These are phyloP conservation scores for Remersonia thermophila DNA, from an alignment of 2,329 filamentous ascomycete species.

Conservation along the genomic window DNA sequence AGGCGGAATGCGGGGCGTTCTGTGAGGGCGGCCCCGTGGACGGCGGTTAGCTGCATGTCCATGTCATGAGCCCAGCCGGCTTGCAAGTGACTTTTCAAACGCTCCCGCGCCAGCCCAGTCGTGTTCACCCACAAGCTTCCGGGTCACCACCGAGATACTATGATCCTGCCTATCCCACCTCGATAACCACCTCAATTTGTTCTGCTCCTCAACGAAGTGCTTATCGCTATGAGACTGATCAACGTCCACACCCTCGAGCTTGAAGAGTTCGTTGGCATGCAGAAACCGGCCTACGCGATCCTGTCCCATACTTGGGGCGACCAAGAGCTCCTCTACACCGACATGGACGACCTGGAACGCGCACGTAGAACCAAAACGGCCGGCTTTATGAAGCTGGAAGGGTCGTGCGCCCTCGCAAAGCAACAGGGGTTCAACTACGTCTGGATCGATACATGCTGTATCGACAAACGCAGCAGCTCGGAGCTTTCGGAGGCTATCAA, in stretches of 20 bases:
- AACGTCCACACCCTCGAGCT: constrained; percentile 2
- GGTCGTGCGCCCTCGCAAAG: background rate
- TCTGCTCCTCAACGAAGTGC: too few relatives aligned
- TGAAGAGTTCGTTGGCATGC: constrained; percentile 1
- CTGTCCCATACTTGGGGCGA: constrained; percentile 5
- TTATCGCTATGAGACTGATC: constrained; percentile 2
- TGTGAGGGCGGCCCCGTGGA: too few relatives aligned
- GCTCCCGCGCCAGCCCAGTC: too few relatives aligned
- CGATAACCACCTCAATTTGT: too few relatives aligned
- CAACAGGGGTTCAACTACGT: background rate
- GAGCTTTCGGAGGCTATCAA: constrained; percentile 7
- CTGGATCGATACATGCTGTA: constrained; percentile 7
- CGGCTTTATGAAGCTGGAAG: constrained; percentile 1
- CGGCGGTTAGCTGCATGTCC: too few relatives aligned
- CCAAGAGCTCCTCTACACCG: constrained; percentile 2
- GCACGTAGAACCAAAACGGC: background rate
- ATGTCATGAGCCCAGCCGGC: too few relatives aligned
- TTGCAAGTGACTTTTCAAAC: too few relatives aligned
- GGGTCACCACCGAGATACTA: too few relatives aligned
- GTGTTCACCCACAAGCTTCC: too few relatives aligned
- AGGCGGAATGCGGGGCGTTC: too few relatives aligned
- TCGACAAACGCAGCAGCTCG: constrained; percentile 6
- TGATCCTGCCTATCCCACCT: too few relatives aligned
- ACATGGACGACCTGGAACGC: constrained; percentile 2
- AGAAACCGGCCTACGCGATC: constrained; percentile 1